Evolutionary conservation across 2,329 filamentous ascomycete genomes (phyloP).

Genomic region (Penicillium sp.): DNA sequence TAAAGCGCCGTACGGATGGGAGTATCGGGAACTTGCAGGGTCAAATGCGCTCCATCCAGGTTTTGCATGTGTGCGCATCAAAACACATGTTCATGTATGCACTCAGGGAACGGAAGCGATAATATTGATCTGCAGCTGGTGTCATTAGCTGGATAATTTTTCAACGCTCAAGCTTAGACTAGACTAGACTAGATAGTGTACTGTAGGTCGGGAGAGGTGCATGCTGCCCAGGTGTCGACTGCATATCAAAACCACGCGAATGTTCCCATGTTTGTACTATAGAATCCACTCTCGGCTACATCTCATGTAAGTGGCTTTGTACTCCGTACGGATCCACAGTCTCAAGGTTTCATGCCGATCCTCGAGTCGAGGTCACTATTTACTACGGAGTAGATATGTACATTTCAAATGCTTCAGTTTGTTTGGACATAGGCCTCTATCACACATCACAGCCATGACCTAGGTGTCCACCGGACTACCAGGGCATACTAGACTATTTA

Average conservation of each 20-base stretch:
- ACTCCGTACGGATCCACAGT: not conserved
- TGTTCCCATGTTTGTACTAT: slow-evolving; percentile 16
- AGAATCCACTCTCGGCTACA: slow-evolving; percentile 10
- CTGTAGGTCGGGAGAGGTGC: not conserved
- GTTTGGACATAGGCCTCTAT: not conserved
- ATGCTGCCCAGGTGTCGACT: not conserved
- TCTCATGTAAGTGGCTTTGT: not conserved
- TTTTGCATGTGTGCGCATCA: not conserved
- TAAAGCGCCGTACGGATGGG: not conserved
- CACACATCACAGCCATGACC: not conserved
- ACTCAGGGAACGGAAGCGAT: not conserved
- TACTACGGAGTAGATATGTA: not conserved
- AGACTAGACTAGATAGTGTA: not conserved
- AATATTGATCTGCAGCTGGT: slow-evolving; percentile 14
- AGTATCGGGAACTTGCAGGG: slow-evolving; percentile 8
- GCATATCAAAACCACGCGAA: slow-evolving; percentile 10
- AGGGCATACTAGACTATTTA: not conserved
- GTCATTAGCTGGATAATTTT: slow-evolving; percentile 12
- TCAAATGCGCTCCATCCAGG: not conserved
- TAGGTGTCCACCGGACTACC: not conserved
- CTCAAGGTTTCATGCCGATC: not conserved
- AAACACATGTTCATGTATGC: slow-evolving; percentile 4
- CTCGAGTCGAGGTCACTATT: not conserved
- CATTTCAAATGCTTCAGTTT: not conserved
- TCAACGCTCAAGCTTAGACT: slow-evolving; percentile 4